Percentiles rank a stretch among this genome's conserved stretches.
Conservation (phyloP, 345 rosid genomes). For the Psidium guajava region DNA sequence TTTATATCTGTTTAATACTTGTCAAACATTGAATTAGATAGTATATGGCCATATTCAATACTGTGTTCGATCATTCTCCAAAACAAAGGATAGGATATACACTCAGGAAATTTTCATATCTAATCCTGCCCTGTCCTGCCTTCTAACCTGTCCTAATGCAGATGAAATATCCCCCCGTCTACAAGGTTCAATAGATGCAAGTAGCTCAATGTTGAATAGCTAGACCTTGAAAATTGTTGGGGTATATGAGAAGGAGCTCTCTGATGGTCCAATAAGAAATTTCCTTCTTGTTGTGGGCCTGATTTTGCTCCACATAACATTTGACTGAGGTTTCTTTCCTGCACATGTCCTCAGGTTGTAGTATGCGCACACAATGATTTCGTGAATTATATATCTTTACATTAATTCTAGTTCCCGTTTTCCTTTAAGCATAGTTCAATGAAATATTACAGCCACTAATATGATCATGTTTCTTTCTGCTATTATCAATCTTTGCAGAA, state of each 20-base stretch:
- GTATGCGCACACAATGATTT: neutral
- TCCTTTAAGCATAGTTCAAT: neutral
- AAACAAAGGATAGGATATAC: neutral
- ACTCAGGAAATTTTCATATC: neutral
- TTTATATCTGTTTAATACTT: neutral
- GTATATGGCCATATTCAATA: neutral
- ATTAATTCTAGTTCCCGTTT: neutral
- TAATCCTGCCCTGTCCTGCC: neutral
- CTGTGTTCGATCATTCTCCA: neutral
- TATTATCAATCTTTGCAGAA: constrained; percentile 21
- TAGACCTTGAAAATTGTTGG: neutral
- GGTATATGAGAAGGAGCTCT: neutral
- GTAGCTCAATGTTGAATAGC: neutral
- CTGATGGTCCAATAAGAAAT: neutral
- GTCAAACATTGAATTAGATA: neutral
- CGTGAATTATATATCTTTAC: neutral
- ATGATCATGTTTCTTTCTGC: neutral
- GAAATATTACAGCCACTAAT: neutral
- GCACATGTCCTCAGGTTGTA: neutral
- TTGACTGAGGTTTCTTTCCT: neutral
- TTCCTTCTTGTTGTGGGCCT: neutral
- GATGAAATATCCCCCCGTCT: neutral
- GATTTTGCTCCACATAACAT: neutral
- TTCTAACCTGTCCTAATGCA: neutral
- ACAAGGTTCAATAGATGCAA: neutral